phyloP scores from a whole-genome alignment of 116 monocot species.

The Posidonia oceanica region DNA sequence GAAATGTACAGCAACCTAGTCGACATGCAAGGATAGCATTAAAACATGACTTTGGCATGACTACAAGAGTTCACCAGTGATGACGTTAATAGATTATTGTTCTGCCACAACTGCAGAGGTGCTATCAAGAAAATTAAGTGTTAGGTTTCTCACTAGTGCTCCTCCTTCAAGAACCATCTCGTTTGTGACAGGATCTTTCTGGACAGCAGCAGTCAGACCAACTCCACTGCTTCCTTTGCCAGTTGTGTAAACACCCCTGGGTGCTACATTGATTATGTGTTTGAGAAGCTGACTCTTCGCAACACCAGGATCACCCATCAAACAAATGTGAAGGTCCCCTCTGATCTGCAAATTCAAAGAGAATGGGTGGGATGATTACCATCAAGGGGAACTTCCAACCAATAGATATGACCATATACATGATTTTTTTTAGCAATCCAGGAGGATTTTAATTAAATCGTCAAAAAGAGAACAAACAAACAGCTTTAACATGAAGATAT shows the following conservation, averaged over 20 bases:
- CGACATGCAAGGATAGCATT: too few species aligned
- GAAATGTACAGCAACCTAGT: too few species aligned
- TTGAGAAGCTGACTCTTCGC: slow-evolving; percentile 95
- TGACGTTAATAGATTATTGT: neutral
- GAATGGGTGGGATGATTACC: too few species aligned
- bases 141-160: slow-evolving; percentile 48
- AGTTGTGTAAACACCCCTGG: slow-evolving; percentile 89
- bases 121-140: neutral
- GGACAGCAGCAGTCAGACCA: slow-evolving; percentile 91
- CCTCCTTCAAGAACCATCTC: slow-evolving; percentile 95
- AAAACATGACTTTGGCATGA: too few species aligned
- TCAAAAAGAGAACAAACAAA: too few species aligned
- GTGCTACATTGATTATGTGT: slow-evolving; percentile 89
- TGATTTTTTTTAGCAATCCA: too few species aligned
- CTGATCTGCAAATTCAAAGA: slow-evolving; percentile 54
- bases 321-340: slow-evolving; percentile 86
- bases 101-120: neutral
- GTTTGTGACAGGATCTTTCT: slow-evolving; percentile 88
- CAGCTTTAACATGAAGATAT: too few species aligned
- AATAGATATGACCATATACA: too few species aligned
- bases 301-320: slow-evolving; percentile 96
- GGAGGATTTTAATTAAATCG: too few species aligned
- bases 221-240: slow-evolving; percentile 88
- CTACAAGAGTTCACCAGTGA: too few species aligned
- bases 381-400: too few species aligned